Base-by-base conservation (phyloP, 2,329 filamentous ascomycete genomes). In the Massarina eburnea region DNA sequence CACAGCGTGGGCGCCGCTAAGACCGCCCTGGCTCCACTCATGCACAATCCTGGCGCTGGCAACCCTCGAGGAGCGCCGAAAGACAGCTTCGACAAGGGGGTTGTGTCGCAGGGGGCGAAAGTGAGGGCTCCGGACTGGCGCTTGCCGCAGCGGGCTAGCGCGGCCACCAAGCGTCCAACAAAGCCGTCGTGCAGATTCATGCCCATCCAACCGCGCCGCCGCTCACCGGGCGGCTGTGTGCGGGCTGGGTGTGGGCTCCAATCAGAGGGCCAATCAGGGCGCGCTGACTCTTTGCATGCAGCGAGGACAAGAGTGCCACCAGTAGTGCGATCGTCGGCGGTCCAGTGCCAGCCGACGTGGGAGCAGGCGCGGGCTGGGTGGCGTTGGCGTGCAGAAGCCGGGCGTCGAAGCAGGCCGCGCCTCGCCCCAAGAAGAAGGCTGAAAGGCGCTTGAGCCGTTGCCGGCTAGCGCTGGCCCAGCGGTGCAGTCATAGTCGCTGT, bases 381-480 rank as follows among this genome's bases (percentile, higher is more conserved):
- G n/a, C n/a, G n/a, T n/a, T n/a, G n/a, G n/a, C n/a, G n/a, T n/a
- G n/a, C n/a, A n/a, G n/a, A n/a, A 19, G 33, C 6, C 33, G 20
- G 14, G 33, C 33, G 39, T 50, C 46, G 47, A 54, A 55, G 54
- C 56, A 48, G 46, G 55, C 52, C 51, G 51, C 55, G 52, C 54
- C 55, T 62, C 59, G 55, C 57, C 61, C 59, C 54, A 58, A 52
- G 32, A 42, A 59, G 54, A 55, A 55, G 57, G 52, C 58, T 61
- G 58, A 57, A 50, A 48, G 47, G 46, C n/a, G 19, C 29, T 50
- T 39, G 56, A 48, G 42, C 58, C 56, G 39, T 43, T 52, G 42
- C 24, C 43, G 52, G 48, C 44, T 55, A 50, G 52, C 19, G 45
- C 30, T 29, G 42, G 36, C 18, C 39, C 19, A 42, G 36, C 34